A percentile compares a stretch with the other conserved stretches of the same genome.
Evolutionary conservation across 306 rosid genomes (phyloP).

Genomic region (Acmispon strigosus): DNA sequence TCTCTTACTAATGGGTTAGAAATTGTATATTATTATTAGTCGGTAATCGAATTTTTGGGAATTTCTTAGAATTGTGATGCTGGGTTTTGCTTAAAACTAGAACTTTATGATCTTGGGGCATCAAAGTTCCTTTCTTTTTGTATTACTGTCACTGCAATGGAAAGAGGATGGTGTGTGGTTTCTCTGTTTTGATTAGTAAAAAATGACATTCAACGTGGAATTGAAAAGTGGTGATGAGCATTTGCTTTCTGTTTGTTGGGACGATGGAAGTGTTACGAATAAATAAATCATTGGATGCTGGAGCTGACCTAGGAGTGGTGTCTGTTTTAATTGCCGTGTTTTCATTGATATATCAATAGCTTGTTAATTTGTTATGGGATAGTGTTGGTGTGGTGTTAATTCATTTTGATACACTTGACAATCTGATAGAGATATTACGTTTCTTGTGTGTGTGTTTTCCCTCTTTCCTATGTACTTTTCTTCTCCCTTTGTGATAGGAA

Average conservation of each 20-base stretch:
- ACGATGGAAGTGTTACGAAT: neutral
- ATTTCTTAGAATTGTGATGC: neutral
- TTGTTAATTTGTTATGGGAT: neutral
- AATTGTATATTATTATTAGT: neutral
- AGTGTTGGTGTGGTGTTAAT: neutral
- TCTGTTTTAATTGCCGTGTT: neutral
- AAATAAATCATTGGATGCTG: neutral
- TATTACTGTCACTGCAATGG: neutral
- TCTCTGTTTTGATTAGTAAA: neutral
- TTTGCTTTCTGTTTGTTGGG: neutral
- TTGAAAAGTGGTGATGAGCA: neutral
- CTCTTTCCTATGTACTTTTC: neutral
- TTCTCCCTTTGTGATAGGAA: neutral
- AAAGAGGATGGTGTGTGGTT: neutral
- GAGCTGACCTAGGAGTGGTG: neutral
- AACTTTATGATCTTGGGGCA: slow-evolving; percentile 8
- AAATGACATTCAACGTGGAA: neutral
- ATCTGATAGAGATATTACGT: neutral
- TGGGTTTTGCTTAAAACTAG: neutral
- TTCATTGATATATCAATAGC: neutral
- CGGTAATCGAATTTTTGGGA: neutral
- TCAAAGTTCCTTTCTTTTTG: slow-evolving; percentile 10
- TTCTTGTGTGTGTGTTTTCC: neutral
- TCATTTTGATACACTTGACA: neutral
- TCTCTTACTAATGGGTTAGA: neutral